Evolutionary conservation across 495 filamentous ascomycete genomes (phyloP), one percentile per base, ranked within the genome.

Genomic region (Talaromyces nanjingensis): DNA sequence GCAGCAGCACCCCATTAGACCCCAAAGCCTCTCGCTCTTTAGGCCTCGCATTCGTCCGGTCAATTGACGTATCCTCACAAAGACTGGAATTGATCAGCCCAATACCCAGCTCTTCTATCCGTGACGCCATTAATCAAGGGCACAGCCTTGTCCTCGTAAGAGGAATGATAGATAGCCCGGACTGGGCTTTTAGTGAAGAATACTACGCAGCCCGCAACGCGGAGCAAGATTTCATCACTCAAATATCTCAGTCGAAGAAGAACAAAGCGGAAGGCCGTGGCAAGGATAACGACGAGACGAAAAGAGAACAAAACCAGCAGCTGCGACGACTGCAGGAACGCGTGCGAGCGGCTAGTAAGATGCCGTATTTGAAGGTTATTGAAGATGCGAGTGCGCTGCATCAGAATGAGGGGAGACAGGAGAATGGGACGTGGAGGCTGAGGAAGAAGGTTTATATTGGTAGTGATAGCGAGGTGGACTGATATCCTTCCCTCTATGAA

Each of bases 11-110:
- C 7, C 77, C 77, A 1, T 69, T 80, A 8, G 71, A 79, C 59
- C 81, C 81, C 9, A 71, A 70, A 22, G 67, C 77, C 16, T 79
- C 76, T 6, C 74, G 74, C 27, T 79, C 74, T 55, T 71, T 84
- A 6, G 83, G 84, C 8, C 71, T 86, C 31, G 84, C 81, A n/a
- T 65, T 84, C 20, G 70, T 86, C 7, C 79, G 79, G 6, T 76
- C 73, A 4, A 73, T 86, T n/a, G 71, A 86, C 67, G 61, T 64
- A 6, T 37, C 65, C 7, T 66, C 72, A 2, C 72, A 71, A 8
- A 70, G 70, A 33, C 63, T 86, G 12, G 78, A 83, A 25, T 71
- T 86, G 5, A 65, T 77, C 14, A 84, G 81, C 0, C 79, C 82
- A 24, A 77, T 86, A 49, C 66, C 79, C 1, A 47, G 66, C n/a